Evolutionary conservation across 768 basidiomycete genomes (phyloP).

Genomic region (Peribolospora baueri): DNA sequence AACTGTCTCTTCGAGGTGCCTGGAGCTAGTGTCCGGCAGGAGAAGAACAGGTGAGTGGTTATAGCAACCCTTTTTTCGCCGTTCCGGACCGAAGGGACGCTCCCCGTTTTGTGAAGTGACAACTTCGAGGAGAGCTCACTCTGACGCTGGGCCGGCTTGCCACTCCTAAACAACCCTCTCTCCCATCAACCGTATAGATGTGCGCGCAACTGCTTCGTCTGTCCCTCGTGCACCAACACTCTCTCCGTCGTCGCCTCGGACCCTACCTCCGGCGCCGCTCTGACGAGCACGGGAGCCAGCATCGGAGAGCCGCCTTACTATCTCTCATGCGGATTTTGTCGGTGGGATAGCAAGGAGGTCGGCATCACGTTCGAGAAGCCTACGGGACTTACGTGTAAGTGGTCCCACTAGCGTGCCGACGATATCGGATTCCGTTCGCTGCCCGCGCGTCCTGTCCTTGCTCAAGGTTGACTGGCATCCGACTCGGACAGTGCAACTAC

Average conservation of each 20-base stretch:
- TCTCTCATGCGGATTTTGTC: conserved; percentile 70
- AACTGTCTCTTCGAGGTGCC: conserved; percentile 97
- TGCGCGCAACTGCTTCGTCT: conserved; percentile 90
- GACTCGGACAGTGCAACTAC: conserved; percentile 48
- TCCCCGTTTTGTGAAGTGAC: fast-evolving
- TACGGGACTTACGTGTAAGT: conserved; percentile 64
- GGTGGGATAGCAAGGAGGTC: conserved; percentile 82
- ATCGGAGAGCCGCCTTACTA: conserved; percentile 73
- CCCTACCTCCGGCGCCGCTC: conserved; percentile 2
- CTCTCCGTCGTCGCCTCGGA: conserved; percentile 78
- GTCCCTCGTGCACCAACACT: conserved; percentile 76
- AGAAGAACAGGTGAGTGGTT: conserved; percentile 60
- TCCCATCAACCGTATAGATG: conserved; percentile 34
- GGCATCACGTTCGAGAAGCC: conserved; percentile 90
- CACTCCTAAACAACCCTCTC: not conserved
- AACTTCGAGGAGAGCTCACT: not conserved
- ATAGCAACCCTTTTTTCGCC: not conserved
- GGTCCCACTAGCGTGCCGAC: too few relatives aligned
- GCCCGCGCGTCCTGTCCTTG: not conserved
- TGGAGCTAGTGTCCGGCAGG: conserved; percentile 87
- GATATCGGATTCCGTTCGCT: conserved; percentile 11
- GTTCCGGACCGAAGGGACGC: not conserved
- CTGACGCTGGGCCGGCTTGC: not conserved
- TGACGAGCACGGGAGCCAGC: conserved; percentile 20
- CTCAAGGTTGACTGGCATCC: not conserved